Evolutionary conservation across 768 basidiomycete species (phyloP).

Genomic region (Xerocomellus intermedius): DNA sequence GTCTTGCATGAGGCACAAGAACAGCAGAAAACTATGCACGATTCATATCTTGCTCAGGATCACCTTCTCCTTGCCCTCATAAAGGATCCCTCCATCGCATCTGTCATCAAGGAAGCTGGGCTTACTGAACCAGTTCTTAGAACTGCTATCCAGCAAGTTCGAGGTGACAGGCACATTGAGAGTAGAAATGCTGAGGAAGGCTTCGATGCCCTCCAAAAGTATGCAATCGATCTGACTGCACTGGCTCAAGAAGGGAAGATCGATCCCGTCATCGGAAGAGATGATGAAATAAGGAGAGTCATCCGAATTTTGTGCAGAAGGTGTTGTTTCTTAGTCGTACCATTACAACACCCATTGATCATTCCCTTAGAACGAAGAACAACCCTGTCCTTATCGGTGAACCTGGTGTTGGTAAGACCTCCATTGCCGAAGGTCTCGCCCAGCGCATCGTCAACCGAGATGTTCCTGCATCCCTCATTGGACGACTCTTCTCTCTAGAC

Average conservation of each 20-base stretch:
- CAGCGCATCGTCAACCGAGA: conserved; percentile 95
- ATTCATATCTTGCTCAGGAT: conserved; percentile 91
- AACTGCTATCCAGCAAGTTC: conserved; percentile 73
- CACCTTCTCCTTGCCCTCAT: conserved; percentile 85
- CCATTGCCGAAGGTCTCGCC: conserved; percentile 92
- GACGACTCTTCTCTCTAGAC: conserved; percentile 81
- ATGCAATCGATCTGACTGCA: conserved; percentile 81
- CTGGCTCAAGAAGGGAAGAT: conserved; percentile 90
- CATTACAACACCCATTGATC: conserved; percentile 7
- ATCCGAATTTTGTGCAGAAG: conserved; percentile 82
- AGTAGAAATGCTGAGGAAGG: conserved; percentile 85
- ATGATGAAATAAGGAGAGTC: conserved; percentile 85
- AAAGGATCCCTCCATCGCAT: conserved; percentile 64
- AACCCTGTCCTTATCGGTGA: conserved; percentile 97
- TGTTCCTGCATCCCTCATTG: conserved; percentile 72
- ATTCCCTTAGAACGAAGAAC: conserved; percentile 76
- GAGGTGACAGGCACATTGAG: conserved; percentile 85
- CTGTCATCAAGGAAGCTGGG: conserved; percentile 71
- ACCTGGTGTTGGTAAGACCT: conserved; percentile 94
- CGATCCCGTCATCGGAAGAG: conserved; percentile 93
- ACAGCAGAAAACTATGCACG: conserved; percentile 81
- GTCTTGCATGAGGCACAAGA: conserved; percentile 74
- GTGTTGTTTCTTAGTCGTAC: conserved; percentile 29
- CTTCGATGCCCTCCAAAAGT: conserved; percentile 90
- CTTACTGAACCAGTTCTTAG: conserved; percentile 72